These are phyloP conservation scores for Capsicum rhomboideum DNA, from an alignment of 257 asterid species.

Conservation along the genomic window DNA sequence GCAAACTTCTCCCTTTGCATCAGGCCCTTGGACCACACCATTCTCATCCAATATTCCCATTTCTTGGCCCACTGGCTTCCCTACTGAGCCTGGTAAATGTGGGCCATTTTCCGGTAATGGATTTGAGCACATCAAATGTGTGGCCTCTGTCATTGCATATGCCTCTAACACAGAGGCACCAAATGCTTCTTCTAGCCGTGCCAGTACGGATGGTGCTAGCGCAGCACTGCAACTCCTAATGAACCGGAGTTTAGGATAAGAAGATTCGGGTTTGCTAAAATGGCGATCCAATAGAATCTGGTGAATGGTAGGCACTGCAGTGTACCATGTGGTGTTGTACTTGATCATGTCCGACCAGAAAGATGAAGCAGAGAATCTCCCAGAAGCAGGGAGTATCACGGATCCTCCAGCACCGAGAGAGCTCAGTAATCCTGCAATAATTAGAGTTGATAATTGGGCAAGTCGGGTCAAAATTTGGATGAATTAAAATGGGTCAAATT, in stretches of 20 bases:
- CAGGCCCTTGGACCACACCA: constrained; percentile 49
- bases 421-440: constrained; percentile 56
- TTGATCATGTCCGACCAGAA: constrained; percentile 83
- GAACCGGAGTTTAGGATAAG: constrained; percentile 78
- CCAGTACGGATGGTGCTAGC: constrained; percentile 71
- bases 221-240: constrained; percentile 97
- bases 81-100: constrained; percentile 73
- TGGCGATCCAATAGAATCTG: constrained; percentile 89
- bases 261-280: constrained; percentile 45
- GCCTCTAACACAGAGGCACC: constrained; percentile 86
- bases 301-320: constrained; percentile 93
- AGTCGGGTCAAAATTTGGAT: too few relatives aligned
- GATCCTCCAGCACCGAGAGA: constrained; percentile 85
- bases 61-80: constrained; percentile 83
- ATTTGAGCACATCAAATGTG: constrained; percentile 80
- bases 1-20: constrained; percentile 67
- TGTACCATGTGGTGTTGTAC: constrained; percentile 83
- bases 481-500: background rate
- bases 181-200: constrained; percentile 78
- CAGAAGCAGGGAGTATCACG: constrained; percentile 77
- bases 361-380: constrained; percentile 88
- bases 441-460: too few relatives aligned
- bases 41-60: constrained; percentile 71
- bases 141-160: constrained; percentile 90
- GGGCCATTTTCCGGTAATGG: constrained; percentile 80